phyloP scores from a whole-genome alignment of 2,329 filamentous ascomycete genomes.

The Fusarium redolens region DNA sequence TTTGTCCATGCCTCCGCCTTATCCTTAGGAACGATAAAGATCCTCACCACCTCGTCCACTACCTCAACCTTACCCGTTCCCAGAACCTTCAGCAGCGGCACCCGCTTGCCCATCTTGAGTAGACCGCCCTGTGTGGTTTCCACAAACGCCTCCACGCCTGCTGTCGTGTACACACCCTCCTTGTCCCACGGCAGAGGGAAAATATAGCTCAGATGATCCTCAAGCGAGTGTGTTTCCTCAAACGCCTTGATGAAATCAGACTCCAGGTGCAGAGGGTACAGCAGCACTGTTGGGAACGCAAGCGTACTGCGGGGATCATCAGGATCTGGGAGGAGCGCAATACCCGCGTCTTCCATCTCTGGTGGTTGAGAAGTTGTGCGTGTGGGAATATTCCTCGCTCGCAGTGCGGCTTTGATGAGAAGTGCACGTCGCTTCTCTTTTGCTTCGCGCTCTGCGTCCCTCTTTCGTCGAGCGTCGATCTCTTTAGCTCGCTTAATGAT shows the following conservation, averaged over 20 bases:
- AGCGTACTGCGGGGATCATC: conserved; percentile 78
- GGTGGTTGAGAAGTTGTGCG: conserved; percentile 77
- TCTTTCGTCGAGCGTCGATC: conserved; percentile 65
- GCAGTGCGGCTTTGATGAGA: conserved; percentile 74
- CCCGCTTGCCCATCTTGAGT: conserved; percentile 90
- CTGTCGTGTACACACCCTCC: conserved; percentile 71
- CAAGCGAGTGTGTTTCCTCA: conserved; percentile 78
- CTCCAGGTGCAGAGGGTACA: conserved; percentile 86
- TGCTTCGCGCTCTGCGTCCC: conserved; percentile 66
- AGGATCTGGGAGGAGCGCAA: conserved; percentile 77
- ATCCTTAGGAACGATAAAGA: conserved; percentile 82
- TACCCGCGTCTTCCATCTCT: conserved; percentile 85
- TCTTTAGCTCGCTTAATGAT: conserved; percentile 69
- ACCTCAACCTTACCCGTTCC: conserved; percentile 83
- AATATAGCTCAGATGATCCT: conserved; percentile 85
- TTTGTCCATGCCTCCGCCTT: conserved; percentile 81
- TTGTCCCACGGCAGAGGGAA: conserved; percentile 90
- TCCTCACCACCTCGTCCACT: conserved; percentile 83
- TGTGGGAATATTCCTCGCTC: conserved; percentile 75
- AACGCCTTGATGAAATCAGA: conserved; percentile 93
- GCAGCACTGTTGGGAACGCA: conserved; percentile 80
- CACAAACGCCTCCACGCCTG: conserved; percentile 85
- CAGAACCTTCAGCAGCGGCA: conserved; percentile 80
- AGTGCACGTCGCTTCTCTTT: conserved; percentile 66
- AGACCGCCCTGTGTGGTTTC: conserved; percentile 84